Evolutionary conservation across 768 basidiomycete genomes (phyloP).

Genomic region (Tylopilus intermedius): DNA sequence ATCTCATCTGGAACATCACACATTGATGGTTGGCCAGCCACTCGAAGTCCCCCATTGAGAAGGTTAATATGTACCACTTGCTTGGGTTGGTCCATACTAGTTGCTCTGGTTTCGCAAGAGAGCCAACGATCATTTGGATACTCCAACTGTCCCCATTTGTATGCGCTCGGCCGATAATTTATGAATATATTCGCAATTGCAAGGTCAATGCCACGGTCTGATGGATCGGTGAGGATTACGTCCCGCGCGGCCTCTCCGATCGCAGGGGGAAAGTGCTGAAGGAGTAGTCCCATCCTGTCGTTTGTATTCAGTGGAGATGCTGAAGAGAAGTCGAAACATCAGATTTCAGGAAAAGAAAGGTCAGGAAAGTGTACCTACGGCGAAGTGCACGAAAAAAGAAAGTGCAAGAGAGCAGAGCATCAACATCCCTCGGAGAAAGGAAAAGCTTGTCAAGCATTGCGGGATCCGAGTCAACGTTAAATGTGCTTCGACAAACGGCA

Average conservation of each 20-base stretch:
- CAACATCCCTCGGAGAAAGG: background rate
- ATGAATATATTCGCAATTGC: background rate
- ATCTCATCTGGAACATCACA: background rate
- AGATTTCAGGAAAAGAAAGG: background rate
- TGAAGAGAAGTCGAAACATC: background rate
- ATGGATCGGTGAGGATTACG: background rate
- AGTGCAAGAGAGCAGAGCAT: background rate
- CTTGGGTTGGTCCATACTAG: background rate
- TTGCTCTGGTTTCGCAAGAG: background rate
- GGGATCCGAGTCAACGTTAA: background rate
- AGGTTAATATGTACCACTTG: background rate
- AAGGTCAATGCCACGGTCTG: background rate
- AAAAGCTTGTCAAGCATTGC: background rate
- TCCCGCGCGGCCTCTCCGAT: background rate
- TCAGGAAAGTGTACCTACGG: background rate
- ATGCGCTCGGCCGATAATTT: background rate
- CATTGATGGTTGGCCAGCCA: background rate
- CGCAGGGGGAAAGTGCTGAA: background rate
- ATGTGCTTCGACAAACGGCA: background rate
- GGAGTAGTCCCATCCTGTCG: background rate
- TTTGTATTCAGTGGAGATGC: too few relatives aligned
- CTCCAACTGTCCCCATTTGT: background rate
- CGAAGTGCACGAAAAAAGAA: background rate
- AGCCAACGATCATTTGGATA: background rate
- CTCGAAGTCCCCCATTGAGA: background rate